These are phyloP conservation scores for Cutaneotrichosporon sp. DNA, from an alignment of 1,284 basidiomycete genomes.

Conservation along the genomic window DNA sequence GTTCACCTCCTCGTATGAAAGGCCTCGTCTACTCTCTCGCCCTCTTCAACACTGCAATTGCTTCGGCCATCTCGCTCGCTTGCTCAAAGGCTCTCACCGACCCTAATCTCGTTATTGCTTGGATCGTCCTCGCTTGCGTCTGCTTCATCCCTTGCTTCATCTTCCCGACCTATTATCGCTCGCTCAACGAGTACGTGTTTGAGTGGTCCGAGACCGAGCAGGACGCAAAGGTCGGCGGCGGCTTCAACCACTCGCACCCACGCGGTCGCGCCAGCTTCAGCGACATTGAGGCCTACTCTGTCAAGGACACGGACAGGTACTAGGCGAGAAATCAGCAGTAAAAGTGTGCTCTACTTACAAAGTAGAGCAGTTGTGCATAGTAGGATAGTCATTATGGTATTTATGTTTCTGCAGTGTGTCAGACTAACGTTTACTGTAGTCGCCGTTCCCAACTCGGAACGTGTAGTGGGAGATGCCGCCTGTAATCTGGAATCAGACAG, in stretches of 20 bases:
- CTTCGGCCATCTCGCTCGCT: conserved; percentile 52
- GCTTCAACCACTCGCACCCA: conserved; percentile 1
- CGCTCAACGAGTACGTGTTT: conserved; percentile 43
- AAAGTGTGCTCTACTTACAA: not conserved
- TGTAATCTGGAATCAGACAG: too few species aligned
- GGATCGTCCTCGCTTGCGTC: conserved; percentile 50
- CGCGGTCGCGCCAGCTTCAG: not conserved
- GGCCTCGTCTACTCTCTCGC: conserved; percentile 51
- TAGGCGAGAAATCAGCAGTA: not conserved
- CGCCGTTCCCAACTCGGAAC: too few species aligned
- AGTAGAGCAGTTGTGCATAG: not conserved
- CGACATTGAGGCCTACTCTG: not conserved
- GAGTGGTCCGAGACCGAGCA: conserved; percentile 19
- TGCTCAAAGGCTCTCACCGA: conserved; percentile 44
- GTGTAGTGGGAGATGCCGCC: too few species aligned
- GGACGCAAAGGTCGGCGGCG: conserved; percentile 5
- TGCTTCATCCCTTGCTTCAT: conserved; percentile 36
- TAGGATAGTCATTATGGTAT: not conserved
- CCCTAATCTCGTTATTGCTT: conserved; percentile 56
- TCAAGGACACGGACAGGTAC: conserved; percentile 7
- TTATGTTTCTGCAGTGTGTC: too few species aligned
- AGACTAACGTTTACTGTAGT: too few species aligned
- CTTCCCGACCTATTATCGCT: conserved; percentile 25
- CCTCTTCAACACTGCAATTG: conserved; percentile 55
- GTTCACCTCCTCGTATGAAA: conserved; percentile 54